Evolutionary conservation across 2,329 filamentous ascomycete species (phyloP), one percentile per base, ranked within the genome.

Genomic region (Penicillium sp.): DNA sequence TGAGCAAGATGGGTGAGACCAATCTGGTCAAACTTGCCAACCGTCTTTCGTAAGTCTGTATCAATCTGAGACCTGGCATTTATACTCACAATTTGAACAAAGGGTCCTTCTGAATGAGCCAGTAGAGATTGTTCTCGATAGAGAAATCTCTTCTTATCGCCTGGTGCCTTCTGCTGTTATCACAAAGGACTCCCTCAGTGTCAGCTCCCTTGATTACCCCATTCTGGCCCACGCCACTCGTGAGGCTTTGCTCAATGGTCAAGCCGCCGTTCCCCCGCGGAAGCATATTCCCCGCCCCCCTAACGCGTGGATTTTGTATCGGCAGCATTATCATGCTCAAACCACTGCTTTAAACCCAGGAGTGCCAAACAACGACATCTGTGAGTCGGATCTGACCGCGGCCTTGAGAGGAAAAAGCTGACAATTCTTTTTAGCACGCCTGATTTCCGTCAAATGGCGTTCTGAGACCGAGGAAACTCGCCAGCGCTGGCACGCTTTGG

Each of bases 271-370:
- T 33, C 29, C 45, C 13, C 11, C 7, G 19, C n/a, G n/a, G 19
- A 14, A 37, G 33, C 41, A 24, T 26, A 65, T 79, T 24, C 74
- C 75, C 52, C 75, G 78, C n/a, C 77, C 78, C 19, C 72, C 75
- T 16, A 80, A 80, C 65, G 73, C 75, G 5, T 80, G 79, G 65
- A 79, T 79, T 54, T 67, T 80, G 24, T 80, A 79, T 61, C 73
- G 77, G 26, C 70, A 77, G 61, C 67, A 76, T 45, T 69, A 76
- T 52, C 73, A 77, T 56, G 66, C 72, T 1, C 58, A 60, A 14
- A 59, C 77, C 46, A 77, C 75, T 53, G 72, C 68, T n/a, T 55
- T 63, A 35, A 70, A 76, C 55, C 76, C 76, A n/a, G 68, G 67
- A 13, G 60, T 78, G 29, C 72, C 76, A 52, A 80, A 80, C 65